Conservation (phyloP, 1,284 basidiomycete species). For the Trametes hirsuta region DNA sequence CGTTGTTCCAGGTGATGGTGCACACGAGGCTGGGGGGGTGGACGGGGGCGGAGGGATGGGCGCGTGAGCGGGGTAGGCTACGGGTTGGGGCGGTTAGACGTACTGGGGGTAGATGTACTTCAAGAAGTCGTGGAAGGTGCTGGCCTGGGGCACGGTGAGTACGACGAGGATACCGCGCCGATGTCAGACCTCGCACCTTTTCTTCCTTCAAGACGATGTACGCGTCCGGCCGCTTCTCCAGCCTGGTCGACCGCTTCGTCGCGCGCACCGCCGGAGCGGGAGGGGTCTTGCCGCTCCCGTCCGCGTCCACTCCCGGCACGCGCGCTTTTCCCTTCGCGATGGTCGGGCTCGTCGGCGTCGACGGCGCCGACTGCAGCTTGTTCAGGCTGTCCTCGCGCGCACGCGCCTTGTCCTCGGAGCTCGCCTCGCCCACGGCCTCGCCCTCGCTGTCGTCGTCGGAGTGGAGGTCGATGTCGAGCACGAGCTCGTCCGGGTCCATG, state of each 20-base stretch:
- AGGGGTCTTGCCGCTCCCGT: slow-evolving; percentile 1
- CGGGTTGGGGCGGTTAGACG: slow-evolving; percentile 32
- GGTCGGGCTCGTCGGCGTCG: slow-evolving; percentile 18
- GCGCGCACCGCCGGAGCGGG: neutral
- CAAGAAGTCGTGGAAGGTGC: slow-evolving; percentile 84
- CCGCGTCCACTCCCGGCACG: slow-evolving; percentile 15
- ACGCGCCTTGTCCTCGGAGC: slow-evolving; percentile 32
- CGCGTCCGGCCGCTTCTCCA: slow-evolving; percentile 61
- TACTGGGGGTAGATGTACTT: slow-evolving; percentile 87
- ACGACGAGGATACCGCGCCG: neutral
- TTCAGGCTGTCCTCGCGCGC: slow-evolving; percentile 38
- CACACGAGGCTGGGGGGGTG: slow-evolving; percentile 76
- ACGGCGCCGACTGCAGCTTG: slow-evolving; percentile 31
- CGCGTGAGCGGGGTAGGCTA: neutral
- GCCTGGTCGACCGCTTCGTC: slow-evolving; percentile 3
- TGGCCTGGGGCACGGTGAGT: slow-evolving; percentile 48
- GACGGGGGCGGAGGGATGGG: neutral
- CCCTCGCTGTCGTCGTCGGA: slow-evolving; percentile 41
- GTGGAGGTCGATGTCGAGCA: slow-evolving; percentile 42
- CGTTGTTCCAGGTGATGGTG: slow-evolving; percentile 93
- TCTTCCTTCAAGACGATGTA: slow-evolving; percentile 84
- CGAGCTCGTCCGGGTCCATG: slow-evolving; percentile 47
- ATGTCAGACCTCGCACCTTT: slow-evolving; percentile 47
- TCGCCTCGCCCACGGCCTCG: slow-evolving; percentile 17
- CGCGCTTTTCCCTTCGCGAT: slow-evolving; percentile 15